Evolutionary conservation across 2,329 filamentous ascomycete species (phyloP).

Genomic region (Pestalotiopsis sp.): DNA sequence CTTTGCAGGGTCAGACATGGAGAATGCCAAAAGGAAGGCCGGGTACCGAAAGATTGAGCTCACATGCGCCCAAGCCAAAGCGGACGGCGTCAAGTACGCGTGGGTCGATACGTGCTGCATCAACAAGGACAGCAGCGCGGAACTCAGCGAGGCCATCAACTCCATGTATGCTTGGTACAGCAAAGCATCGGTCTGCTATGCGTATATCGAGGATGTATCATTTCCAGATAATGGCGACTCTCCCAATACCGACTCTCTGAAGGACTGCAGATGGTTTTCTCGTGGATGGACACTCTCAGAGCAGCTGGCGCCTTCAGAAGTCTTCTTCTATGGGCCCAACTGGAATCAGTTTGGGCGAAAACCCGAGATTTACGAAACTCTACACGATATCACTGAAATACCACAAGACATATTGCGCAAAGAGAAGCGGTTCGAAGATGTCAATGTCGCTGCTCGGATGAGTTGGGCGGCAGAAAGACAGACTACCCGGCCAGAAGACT

Average conservation of each 20-base stretch:
- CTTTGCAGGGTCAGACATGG: background rate
- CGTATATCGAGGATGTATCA: background rate
- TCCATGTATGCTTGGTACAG: background rate
- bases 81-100: background rate
- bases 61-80: background rate
- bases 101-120: background rate
- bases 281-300: constrained; percentile 11
- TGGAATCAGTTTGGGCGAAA: background rate
- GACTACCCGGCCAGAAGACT: constrained; percentile 27
- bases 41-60: background rate
- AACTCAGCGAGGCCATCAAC: background rate
- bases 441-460: constrained; percentile 1
- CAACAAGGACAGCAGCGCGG: background rate
- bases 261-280: background rate
- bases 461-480: constrained; percentile 27
- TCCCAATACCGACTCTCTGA: background rate
- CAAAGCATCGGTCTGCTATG: background rate
- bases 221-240: too few relatives aligned
- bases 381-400: background rate
- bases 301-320: background rate
- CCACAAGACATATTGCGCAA: background rate
- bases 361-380: background rate
- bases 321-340: background rate
- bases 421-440: too few relatives aligned
- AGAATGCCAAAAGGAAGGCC: background rate